Conservation (phyloP, 1,284 basidiomycete species). For the Cutaneotrichosporon sp. region DNA sequence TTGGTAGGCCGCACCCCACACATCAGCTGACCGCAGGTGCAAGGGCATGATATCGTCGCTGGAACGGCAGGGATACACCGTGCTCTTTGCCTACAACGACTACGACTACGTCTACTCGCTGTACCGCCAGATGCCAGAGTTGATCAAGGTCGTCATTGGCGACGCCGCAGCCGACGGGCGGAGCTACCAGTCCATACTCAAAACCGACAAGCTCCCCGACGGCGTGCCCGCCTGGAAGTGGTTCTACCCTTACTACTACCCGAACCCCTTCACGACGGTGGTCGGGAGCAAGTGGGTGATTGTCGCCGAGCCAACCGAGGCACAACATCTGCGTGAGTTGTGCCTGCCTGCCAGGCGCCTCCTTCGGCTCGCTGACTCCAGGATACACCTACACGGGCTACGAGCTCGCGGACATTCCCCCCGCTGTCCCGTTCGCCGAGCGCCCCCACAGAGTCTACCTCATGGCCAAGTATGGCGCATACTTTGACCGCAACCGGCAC, state of each 20-base stretch:
- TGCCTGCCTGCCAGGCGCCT: too few relatives aligned
- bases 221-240: slow-evolving; percentile 36
- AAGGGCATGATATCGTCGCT: slow-evolving; percentile 7
- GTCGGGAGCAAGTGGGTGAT: slow-evolving; percentile 26
- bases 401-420: slow-evolving; percentile 7
- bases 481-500: slow-evolving; percentile 20
- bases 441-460: slow-evolving; percentile 28
- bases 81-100: slow-evolving; percentile 13
- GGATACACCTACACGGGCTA: slow-evolving; percentile 11
- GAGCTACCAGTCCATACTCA: slow-evolving; percentile 4
- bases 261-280: slow-evolving; percentile 17
- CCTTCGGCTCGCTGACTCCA: background rate
- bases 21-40: background rate
- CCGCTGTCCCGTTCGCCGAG: slow-evolving; percentile 4
- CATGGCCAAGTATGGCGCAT: slow-evolving; percentile 25
- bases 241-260: slow-evolving; percentile 30
- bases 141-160: slow-evolving; percentile 27
- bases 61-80: slow-evolving; percentile 30
- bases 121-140: slow-evolving; percentile 28
- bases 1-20: slow-evolving; percentile 14
- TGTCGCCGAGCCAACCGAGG: slow-evolving; percentile 2
- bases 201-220: slow-evolving; percentile 15
- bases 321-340: background rate
- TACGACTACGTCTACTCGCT: slow-evolving; percentile 30
- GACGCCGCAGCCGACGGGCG: background rate